Evolutionary conservation across 371 early-diverging fungal species (phyloP), one percentile per base, ranked within the genome.

Genomic region (Syncephalastrum racemosum): DNA sequence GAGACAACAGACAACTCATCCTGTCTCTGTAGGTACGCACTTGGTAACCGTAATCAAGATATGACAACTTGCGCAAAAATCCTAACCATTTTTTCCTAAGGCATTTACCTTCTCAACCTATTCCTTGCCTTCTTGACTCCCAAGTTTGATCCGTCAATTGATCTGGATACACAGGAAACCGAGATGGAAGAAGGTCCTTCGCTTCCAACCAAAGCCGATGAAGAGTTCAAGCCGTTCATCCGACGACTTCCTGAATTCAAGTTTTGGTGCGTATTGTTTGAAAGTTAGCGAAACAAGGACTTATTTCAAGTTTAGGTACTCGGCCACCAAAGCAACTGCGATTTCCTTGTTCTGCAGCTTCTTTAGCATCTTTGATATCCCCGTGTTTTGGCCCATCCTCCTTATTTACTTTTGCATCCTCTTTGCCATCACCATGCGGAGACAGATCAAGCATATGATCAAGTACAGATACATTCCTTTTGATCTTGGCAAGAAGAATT

Each of bases 191-290:
- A 90, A 55, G 90, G 85, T 0, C 86, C 88, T 7, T 71, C 84
- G 43, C 72, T 98, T 63, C 98, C 98, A 2, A 87, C 83, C 27
- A 87, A 88, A 54, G 83, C 78, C 4, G 96, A 97, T 62, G 98
- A 99, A 59, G 99, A 99, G 76, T 99, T 99, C 66, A 83, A 89
- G 51, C 99, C 99, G 4, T 99, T 99, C 73, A 93, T 99, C 56
- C 82, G 99, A 64, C 82, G 98, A 60, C 80, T 99, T 46, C 99
- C 99, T n/a, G 99, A 99, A 79, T 99, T 98, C 82, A 96, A 97
- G 70, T 99, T 97, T 71, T 99, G 99, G 99, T 89, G 81, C 62
- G 73, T 19, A 31, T 31, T 46, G 54, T 8, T 23, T 27, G 2
- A 19, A 12, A 12, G 23, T 48, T 27, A 55, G 36, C n/a, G 48